Percentiles rank a stretch among this genome's conserved stretches.
Conservation (phyloP, 1,284 basidiomycete species). For the Boletus calvinii region DNA sequence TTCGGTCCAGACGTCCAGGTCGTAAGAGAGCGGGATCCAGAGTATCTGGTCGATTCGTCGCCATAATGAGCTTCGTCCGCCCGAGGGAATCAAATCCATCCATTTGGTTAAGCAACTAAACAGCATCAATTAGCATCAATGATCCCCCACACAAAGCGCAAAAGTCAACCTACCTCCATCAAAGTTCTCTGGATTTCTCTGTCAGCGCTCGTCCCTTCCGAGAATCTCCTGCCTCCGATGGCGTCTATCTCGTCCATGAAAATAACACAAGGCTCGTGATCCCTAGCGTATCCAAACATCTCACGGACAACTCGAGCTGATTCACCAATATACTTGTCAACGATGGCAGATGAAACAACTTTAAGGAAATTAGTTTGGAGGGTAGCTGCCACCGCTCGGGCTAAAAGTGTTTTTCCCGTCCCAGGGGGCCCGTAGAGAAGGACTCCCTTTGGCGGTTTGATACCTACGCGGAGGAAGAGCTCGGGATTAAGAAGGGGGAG, state of each 20-base stretch:
- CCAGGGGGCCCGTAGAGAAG: constrained; percentile 92
- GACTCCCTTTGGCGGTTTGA: constrained; percentile 94
- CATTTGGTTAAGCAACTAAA: constrained; percentile 97
- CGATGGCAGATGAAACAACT: constrained; percentile 98
- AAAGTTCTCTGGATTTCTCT: constrained; percentile 98
- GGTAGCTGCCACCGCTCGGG: constrained; percentile 94
- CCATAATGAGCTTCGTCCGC: constrained; percentile 98
- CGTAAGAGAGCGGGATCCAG: constrained; percentile 96
- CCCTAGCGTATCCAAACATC: constrained; percentile 97
- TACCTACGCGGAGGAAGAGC: constrained; percentile 92
- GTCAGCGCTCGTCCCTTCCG: constrained; percentile 98
- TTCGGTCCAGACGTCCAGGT: constrained; percentile 94
- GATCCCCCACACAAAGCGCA: background rate
- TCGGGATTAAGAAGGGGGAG: constrained; percentile 95
- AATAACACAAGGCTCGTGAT: constrained; percentile 99
- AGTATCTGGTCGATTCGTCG: constrained; percentile 95
- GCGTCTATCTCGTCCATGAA: constrained; percentile 99
- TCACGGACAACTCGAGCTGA: constrained; percentile 92
- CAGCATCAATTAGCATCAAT: background rate
- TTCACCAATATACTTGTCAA: constrained; percentile 99
- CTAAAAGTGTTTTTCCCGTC: constrained; percentile 94
- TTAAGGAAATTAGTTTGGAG: constrained; percentile 97
- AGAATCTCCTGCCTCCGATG: constrained; percentile 93
- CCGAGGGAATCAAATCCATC: constrained; percentile 98
- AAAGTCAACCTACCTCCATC: constrained; percentile 78